Evolutionary conservation across 2,329 filamentous ascomycete species (phyloP).

Genomic region (Fusarium compactum): DNA sequence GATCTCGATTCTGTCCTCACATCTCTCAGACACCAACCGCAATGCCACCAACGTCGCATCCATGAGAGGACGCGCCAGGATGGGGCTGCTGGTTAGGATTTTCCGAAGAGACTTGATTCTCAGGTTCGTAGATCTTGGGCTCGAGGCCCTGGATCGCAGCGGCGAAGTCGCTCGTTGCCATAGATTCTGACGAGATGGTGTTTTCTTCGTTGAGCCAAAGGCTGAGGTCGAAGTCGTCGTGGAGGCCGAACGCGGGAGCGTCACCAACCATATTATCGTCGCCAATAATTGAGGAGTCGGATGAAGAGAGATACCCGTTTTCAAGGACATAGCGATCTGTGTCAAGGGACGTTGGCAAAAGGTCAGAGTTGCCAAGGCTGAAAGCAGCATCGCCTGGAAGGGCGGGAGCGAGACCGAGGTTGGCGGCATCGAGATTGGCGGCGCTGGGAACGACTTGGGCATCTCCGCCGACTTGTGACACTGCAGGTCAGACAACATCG

Average conservation of each 20-base stretch:
- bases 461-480: conserved; percentile 93
- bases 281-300: conserved; percentile 74
- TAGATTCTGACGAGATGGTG: conserved; percentile 60
- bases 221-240: conserved; percentile 64
- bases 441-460: conserved; percentile 60
- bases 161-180: conserved; percentile 63
- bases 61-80: conserved; percentile 77
- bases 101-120: conserved; percentile 71
- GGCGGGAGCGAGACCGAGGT: conserved; percentile 63
- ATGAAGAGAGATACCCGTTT: conserved; percentile 79
- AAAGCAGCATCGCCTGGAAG: conserved; percentile 71
- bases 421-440: conserved; percentile 55
- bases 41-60: conserved; percentile 80
- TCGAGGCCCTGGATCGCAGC: conserved; percentile 65
- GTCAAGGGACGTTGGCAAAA: conserved; percentile 75
- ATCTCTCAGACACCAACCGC: conserved; percentile 75
- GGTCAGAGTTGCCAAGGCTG: conserved; percentile 77
- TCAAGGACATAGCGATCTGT: conserved; percentile 82
- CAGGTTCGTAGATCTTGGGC: conserved; percentile 67
- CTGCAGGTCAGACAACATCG: conserved; percentile 99
- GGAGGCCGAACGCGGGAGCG: conserved; percentile 63
- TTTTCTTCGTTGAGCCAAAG: conserved; percentile 68
- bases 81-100: conserved; percentile 79
- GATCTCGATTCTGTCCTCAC: conserved; percentile 60
- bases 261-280: conserved; percentile 75